Conservation (phyloP, 2,329 filamentous ascomycete genomes). For the Pyrenochaeta sp. region DNA sequence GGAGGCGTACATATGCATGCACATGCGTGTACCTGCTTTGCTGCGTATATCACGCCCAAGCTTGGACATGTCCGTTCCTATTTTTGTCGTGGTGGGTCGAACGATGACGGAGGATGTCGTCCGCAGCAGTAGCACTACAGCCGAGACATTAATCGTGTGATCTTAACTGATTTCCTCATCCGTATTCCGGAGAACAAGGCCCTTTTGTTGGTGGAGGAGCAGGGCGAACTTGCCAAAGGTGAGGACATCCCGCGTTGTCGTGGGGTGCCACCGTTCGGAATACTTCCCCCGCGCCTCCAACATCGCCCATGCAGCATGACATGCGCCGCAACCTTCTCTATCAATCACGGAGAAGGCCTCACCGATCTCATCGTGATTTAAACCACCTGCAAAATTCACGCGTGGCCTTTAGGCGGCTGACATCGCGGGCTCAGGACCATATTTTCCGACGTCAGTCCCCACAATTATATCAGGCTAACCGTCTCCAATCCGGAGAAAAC, state of each 20-base stretch:
- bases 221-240: background rate
- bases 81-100: background rate
- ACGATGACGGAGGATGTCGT: conserved; percentile 4
- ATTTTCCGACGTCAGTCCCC: conserved; percentile 27
- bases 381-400: conserved; percentile 18
- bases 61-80: background rate
- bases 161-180: background rate
- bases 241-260: conserved; percentile 6
- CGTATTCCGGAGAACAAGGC: background rate
- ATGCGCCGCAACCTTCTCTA: conserved; percentile 8
- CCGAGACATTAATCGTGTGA: background rate
- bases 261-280: conserved; percentile 11
- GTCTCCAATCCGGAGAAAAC: conserved; percentile 30
- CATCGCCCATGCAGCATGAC: background rate
- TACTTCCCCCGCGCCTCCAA: conserved; percentile 4
- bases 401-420: conserved; percentile 19
- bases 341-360: conserved; percentile 29
- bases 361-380: conserved; percentile 28
- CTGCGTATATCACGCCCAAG: background rate
- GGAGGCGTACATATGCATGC: background rate
- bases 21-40: background rate
- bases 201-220: background rate
- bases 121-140: background rate
- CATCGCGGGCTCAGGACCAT: conserved; percentile 18
- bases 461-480: conserved; percentile 20